Base-by-base conservation (phyloP, 1,284 basidiomycete species). In the Puccinia coronata region DNA sequence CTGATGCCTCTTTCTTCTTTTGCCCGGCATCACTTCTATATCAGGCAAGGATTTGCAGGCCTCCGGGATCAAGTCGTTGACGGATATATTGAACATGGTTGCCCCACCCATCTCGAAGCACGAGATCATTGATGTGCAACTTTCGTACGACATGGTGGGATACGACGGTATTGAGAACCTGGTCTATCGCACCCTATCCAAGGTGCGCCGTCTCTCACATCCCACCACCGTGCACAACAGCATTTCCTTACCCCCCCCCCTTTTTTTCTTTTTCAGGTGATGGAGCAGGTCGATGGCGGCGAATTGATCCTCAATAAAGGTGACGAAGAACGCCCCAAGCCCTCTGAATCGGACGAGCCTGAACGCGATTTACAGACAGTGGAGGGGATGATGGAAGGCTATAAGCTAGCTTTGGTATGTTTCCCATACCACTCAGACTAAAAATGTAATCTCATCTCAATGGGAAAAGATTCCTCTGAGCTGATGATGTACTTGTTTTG, bases 51-150 rank as follows among this genome's bases (percentile, higher is more conserved):
- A 96, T 84, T 91, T 96, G 84, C 92, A 92, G 85, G 90, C 91
- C 65, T 92, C 93, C 43, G 94, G 94, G 36, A 87, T 95, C 82
- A 95, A 93, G 9, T 95, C 94, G 0, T 83, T 83, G 23, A 93
- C 91, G 4, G 95, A 96, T 81, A 91, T 99, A 79, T 88, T 99
- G 82, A 97, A 98, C 85, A 96, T 92, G 23, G 96, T 99, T 73
- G 97, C 96, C 0, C 97, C 97, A 36, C 97, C 97, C 4, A 98
- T 99, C 84, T 93, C 95, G 18, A 95, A 95, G 84, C 96, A 99
- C 86, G 97, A 99, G 87, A 94, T 98, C 28, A 93, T 99, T 82
- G 92, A 97, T 86, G 92, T 99, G 8, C 95, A 93, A 91, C 88
- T 99, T 53, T 92, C 92, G 83, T 96, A 99, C 87, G 95, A 96